These are phyloP conservation scores for Collybia sordida DNA, from an alignment of 768 basidiomycete species.

Conservation along the genomic window DNA sequence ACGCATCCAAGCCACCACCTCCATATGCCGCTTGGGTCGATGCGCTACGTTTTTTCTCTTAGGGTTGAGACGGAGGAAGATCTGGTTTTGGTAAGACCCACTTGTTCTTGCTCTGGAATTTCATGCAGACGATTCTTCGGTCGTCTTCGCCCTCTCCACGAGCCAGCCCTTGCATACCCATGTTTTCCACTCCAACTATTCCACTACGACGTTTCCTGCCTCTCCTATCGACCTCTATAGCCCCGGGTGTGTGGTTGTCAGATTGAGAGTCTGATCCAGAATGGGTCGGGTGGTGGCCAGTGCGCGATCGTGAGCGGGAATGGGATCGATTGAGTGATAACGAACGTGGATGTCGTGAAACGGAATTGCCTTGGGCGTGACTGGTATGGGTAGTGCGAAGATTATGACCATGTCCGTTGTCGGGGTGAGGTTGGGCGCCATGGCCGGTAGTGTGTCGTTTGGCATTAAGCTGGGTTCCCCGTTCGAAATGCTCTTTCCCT, in stretches of 20 bases:
- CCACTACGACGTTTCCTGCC: no score
- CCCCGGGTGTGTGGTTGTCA: neutral
- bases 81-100: no score
- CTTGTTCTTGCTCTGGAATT: no score
- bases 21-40: neutral
- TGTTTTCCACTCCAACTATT: no score
- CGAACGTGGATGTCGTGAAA: neutral
- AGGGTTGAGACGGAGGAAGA: no score
- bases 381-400: neutral
- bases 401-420: neutral
- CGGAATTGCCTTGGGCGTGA: neutral
- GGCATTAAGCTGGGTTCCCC: conserved; percentile 3
- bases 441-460: neutral
- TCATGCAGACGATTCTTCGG: no score
- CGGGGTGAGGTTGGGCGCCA: neutral
- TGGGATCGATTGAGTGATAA: neutral
- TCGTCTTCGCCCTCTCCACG: no score
- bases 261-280: conserved; percentile 1
- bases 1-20: conserved; percentile 4
- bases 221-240: no score
- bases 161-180: no score
- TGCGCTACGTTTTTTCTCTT: no score
- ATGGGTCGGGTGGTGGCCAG: neutral
- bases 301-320: neutral
- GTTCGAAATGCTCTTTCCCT: conserved; percentile 40